phyloP scores from a whole-genome alignment of 805 yeast genomes.

The Metschnikowia cerradonensis region DNA sequence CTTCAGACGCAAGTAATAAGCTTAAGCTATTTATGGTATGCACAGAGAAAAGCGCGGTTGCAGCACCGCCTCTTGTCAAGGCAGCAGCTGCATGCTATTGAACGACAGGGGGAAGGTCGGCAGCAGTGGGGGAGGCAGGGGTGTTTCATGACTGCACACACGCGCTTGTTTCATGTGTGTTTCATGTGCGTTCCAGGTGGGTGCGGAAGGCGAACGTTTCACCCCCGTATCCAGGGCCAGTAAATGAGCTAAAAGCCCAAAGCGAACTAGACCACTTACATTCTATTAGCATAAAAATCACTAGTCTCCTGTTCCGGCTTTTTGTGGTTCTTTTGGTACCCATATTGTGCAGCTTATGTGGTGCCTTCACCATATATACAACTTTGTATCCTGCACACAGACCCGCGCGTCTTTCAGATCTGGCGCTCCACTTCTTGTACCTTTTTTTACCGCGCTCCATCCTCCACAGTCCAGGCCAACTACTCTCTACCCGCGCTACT shows the following conservation, averaged over 20 bases:
- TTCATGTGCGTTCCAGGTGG: conserved; percentile 3
- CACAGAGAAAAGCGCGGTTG: not conserved
- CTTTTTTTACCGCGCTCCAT: conserved; percentile 4
- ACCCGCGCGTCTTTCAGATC: not conserved
- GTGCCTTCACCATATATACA: no score
- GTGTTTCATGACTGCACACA: conserved; percentile 3
- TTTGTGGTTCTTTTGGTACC: no score
- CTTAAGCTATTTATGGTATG: not conserved
- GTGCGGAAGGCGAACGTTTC: conserved; percentile 1
- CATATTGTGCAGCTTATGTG: no score
- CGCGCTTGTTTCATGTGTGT: not conserved
- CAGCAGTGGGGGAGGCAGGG: not conserved
- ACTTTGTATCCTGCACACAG: not conserved
- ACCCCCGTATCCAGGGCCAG: not conserved
- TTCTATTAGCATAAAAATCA: no score
- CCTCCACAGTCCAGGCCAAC: not conserved
- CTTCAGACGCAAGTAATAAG: not conserved
- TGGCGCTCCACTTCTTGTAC: conserved; percentile 4
- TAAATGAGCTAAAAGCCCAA: no score
- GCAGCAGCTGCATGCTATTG: not conserved
- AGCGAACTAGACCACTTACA: no score
- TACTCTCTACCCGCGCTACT: not conserved
- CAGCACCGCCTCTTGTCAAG: not conserved
- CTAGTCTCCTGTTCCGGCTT: no score
- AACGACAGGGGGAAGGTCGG: not conserved